phyloP scores from a whole-genome alignment of 164 flowering plant species.

The Malania oleifera region DNA sequence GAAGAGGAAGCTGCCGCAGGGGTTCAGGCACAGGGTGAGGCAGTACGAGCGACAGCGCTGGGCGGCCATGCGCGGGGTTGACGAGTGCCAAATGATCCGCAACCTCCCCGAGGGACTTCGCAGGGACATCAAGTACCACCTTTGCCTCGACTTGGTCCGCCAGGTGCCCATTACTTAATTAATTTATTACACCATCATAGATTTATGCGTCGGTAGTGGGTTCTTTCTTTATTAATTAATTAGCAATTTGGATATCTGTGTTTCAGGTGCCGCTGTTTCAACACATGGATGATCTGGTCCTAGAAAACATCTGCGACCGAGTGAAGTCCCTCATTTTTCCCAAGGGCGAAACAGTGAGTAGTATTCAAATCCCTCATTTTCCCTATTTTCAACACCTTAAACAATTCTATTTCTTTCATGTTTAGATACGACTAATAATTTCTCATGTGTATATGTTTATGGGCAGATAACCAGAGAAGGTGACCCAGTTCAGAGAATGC shows the following conservation, averaged over 20 bases:
- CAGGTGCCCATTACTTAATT: slow-evolving; percentile 40
- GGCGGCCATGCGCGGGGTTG: slow-evolving; percentile 98
- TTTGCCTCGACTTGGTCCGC: slow-evolving; percentile 83
- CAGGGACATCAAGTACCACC: slow-evolving; percentile 91
- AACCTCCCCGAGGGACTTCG: slow-evolving; percentile 94
- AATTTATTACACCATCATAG: too few relatives aligned
- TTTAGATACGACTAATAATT: too few relatives aligned
- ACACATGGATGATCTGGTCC: slow-evolving; percentile 90
- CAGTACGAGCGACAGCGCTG: slow-evolving; percentile 85
- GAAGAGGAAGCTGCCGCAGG: slow-evolving; percentile 59
- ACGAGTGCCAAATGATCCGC: slow-evolving; percentile 72
- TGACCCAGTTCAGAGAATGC: slow-evolving; percentile 90
- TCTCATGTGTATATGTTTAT: too few relatives aligned
- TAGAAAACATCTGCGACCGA: slow-evolving; percentile 91
- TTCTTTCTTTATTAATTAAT: too few relatives aligned
- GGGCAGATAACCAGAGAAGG: slow-evolving; percentile 78
- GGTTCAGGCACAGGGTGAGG: slow-evolving; percentile 72
- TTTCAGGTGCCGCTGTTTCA: slow-evolving; percentile 92
- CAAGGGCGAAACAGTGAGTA: slow-evolving; percentile 82
- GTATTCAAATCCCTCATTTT: neutral
- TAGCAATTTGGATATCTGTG: neutral
- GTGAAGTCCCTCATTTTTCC: slow-evolving; percentile 92
- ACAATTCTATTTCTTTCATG: too few relatives aligned
- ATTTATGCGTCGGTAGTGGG: too few relatives aligned
- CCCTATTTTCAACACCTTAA: neutral